Base-by-base conservation (phyloP, 192 early-diverging fungal species). In the Backusella mclennaniae region DNA sequence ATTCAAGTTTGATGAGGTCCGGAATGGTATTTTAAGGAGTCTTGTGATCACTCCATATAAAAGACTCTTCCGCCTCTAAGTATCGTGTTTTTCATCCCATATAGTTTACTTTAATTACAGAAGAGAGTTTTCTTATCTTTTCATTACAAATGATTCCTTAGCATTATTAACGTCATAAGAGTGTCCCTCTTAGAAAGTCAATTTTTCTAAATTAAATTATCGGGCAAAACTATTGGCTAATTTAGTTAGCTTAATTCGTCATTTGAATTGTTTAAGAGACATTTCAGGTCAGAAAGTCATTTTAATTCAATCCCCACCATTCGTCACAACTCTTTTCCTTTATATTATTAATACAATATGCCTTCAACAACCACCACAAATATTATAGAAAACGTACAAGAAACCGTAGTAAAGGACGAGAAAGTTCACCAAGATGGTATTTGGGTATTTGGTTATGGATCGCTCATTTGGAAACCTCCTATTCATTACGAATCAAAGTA, bases 371-470 rank as follows among this genome's bases (percentile, higher is more conserved):
- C 38, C 9, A 1, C 68, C 6, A n/a, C 68, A 39, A 26, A 36
- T 14, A 23, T 23, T 4, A 3, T 6, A 9, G 35, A 36, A 41
- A 69, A n/a, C 2, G 17, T 69, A 69, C 35, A 39, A 26, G 35
- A 23, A 69, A 39, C 8, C 9, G 9, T 3, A 23, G 21, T 29
- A 12, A 63, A 29, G 56, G 56, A 63, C 0, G 53, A 56, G 21
- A 21, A 56, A 63, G 23, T n/a, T 12, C 56, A 63, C 56, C 56
- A 63, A 21, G 68, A 69, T 14, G 82, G 71, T 1, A 85, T 88
- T 76, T 89, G 88, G 88, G 83, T 89, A 19, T 89, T 89, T 83
- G 88, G 88, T 67, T 89, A 89, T 66, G 88, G 88, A 14, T 86
- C 85, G 23, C 67, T 89, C 21, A 83, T 89, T 38, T 89, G 88